Conservation (phyloP, 805 yeast species). For the Citeromyces matritensis region DNA sequence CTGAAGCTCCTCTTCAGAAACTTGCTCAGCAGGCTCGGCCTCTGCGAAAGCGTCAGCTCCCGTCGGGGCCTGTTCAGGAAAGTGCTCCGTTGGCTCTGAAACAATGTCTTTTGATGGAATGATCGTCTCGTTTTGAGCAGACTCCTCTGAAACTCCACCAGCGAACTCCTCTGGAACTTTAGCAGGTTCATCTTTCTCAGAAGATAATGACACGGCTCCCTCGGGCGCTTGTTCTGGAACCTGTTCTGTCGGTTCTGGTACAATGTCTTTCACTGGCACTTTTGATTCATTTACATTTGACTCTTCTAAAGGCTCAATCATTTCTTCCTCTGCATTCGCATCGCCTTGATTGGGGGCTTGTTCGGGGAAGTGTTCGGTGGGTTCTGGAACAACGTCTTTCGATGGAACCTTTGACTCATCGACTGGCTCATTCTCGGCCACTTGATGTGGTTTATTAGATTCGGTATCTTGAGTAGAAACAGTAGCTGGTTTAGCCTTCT, state of each 20-base stretch:
- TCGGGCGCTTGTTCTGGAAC: not conserved
- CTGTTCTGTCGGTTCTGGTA: too few species aligned
- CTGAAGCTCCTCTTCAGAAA: not conserved
- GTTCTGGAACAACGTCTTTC: not conserved
- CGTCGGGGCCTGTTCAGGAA: not conserved
- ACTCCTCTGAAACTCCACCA: too few species aligned
- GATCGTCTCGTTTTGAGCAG: too few species aligned
- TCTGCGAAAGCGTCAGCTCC: not conserved
- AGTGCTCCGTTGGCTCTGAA: too few species aligned
- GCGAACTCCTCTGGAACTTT: too few species aligned
- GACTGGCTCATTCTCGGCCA: constrained; percentile 3
- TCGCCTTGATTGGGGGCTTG: constrained; percentile 3
- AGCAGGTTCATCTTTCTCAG: constrained; percentile 2
- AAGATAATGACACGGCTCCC: constrained; percentile 2
- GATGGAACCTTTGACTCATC: constrained; percentile 2
- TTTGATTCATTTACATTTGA: not conserved
- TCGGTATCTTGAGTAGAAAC: not conserved
- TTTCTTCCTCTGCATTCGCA: constrained; percentile 6
- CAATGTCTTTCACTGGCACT: not conserved
- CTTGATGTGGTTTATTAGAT: constrained; percentile 1
- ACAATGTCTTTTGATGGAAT: too few species aligned
- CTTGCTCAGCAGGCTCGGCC: constrained; percentile 2
- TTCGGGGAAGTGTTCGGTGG: not conserved
- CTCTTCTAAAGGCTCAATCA: constrained; percentile 2
- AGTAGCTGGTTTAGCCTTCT: constrained; percentile 2